Evolutionary conservation across 2,329 filamentous ascomycete genomes (phyloP), one percentile per base, ranked within the genome.

Genomic region (Talaromyces sp.): DNA sequence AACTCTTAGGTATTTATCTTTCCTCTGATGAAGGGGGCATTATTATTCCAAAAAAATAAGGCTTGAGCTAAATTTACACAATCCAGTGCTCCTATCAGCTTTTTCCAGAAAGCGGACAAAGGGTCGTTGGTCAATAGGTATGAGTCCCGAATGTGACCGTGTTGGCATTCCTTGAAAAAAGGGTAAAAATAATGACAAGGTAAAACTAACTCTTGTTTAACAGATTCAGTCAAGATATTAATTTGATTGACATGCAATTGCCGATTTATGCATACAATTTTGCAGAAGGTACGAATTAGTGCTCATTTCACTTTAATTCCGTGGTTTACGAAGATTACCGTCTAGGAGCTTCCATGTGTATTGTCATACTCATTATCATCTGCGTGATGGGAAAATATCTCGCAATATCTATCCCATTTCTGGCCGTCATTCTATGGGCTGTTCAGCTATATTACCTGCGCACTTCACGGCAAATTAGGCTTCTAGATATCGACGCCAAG

Each of bases 401-500:
- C 0, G 77, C 78, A 0, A 73, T 81, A 19, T 72, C 75, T 0
- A 82, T 85, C 60, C 84, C 84, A 0, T 68, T 82, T 2, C 64
- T 86, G 2, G 62, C 77, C 9, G 69, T 65, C 0, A 61, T 79
- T 0, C 60, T 85, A 1, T 86, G 79, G 59, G 59, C 74, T 1
- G 68, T 87, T 0, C 84, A 86, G 61, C 80, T 75, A 53, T 77
- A 85, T 56, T 87, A 88, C 64, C 75, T 88, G 3, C 76, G 81
- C 0, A 88, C 85, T 0, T 86, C 84, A 1, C 74, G 84, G 0
- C 85, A 88, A 68, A 68, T 88, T 7, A 78, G 85, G 52, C 76
- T 85, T 24, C 68, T 88, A 5, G 85, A 88, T 53, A 77, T 88
- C 0, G 85, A 88, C 68, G 79, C 82, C 1, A 86, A 87, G 64